phyloP scores from a whole-genome alignment of 345 rosid genomes.

The Brassica carinata region DNA sequence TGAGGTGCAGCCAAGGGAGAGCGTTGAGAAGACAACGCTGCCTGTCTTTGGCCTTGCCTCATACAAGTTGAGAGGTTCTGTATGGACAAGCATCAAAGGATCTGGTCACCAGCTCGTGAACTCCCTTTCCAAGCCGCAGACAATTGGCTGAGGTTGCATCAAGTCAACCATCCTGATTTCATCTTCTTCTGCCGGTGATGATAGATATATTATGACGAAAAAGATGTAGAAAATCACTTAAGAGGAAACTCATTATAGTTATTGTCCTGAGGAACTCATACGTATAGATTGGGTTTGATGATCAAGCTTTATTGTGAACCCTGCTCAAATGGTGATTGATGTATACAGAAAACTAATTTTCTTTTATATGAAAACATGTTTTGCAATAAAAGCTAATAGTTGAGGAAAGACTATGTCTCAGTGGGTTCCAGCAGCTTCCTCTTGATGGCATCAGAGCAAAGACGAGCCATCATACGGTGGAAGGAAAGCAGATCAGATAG shows the following conservation, averaged over 20 bases:
- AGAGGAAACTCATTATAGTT: slow-evolving; percentile 14
- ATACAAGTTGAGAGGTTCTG: slow-evolving; percentile 75
- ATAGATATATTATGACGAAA: slow-evolving; percentile 11
- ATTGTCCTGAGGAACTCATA: slow-evolving; percentile 2
- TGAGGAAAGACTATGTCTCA: slow-evolving; percentile 1
- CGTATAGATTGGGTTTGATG: slow-evolving; percentile 4
- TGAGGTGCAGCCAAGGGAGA: slow-evolving; percentile 30
- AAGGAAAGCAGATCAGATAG: slow-evolving; percentile 54
- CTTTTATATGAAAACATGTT: slow-evolving; percentile 9
- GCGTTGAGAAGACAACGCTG: slow-evolving; percentile 47
- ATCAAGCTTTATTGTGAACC: not conserved
- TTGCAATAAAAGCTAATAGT: slow-evolving; percentile 31
- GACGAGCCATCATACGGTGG: slow-evolving; percentile 55
- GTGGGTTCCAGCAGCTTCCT: slow-evolving; percentile 39
- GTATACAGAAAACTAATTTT: slow-evolving; percentile 3
- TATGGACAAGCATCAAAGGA: slow-evolving; percentile 69
- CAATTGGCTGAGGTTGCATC: slow-evolving; percentile 56
- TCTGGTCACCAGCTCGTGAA: slow-evolving; percentile 50
- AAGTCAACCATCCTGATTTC: slow-evolving; percentile 85
- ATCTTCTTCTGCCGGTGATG: slow-evolving; percentile 58
- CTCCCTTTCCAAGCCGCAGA: slow-evolving; percentile 66
- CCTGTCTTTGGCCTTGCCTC: slow-evolving; percentile 79
- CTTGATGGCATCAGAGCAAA: slow-evolving; percentile 55
- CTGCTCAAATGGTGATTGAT: not conserved
- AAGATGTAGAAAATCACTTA: slow-evolving; percentile 17